A percentile compares a stretch with the other conserved stretches of the same genome.
Evolutionary conservation across 768 basidiomycete species (phyloP).

Genomic region (Boletus bicolor): DNA sequence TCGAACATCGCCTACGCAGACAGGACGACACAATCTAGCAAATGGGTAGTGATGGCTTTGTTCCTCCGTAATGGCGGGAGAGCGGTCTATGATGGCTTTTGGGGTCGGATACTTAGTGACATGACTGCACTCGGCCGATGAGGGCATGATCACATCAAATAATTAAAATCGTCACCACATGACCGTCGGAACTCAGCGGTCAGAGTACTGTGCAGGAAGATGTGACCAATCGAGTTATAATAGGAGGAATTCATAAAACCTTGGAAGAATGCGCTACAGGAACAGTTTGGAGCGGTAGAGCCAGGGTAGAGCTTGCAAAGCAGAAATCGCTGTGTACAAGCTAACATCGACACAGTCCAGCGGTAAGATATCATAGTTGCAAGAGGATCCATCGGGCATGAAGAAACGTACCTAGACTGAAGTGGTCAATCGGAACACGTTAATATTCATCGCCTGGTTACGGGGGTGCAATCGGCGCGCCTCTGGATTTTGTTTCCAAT

Average conservation of each 20-base stretch:
- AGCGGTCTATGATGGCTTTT: constrained; percentile 14
- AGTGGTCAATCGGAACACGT: not conserved
- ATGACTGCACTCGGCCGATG: not conserved
- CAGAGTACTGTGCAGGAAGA: not conserved
- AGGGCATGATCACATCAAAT: not conserved
- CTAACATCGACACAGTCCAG: too few species aligned
- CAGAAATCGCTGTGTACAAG: not conserved
- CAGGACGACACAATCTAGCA: not conserved
- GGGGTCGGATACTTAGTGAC: not conserved
- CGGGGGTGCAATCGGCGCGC: too few species aligned
- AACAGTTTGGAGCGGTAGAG: not conserved
- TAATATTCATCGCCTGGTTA: not conserved
- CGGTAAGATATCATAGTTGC: too few species aligned
- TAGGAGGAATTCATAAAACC: not conserved
- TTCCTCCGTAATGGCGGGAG: not conserved
- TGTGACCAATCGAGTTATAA: not conserved
- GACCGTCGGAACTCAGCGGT: not conserved
- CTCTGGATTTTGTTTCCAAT: too few species aligned
- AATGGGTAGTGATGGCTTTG: too few species aligned
- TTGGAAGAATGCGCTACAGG: not conserved
- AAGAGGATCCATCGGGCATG: too few species aligned
- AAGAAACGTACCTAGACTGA: not conserved
- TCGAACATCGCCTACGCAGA: not conserved
- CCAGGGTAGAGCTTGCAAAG: not conserved
- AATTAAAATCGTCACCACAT: not conserved